Evolutionary conservation across 108 stramenopile species (phyloP), one percentile per base, ranked within the genome.

Genomic region (Heterococcus sp.): DNA sequence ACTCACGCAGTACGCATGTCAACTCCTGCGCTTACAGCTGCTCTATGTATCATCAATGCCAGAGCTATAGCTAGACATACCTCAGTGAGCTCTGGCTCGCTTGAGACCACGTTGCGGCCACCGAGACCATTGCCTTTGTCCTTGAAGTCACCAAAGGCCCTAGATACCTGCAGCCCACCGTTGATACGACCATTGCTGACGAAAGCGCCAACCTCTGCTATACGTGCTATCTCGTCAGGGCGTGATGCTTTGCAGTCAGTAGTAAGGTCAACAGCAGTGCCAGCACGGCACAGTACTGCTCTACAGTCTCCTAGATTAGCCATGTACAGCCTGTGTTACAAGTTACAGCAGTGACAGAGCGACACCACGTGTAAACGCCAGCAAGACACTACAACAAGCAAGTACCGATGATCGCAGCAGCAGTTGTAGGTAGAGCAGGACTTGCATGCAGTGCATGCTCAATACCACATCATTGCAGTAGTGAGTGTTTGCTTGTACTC

Each of bases 241-340:
- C 58, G 38, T 27, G 70, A 66, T 8, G 89, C 77, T 34, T 88
- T 88, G 46, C 88, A 88, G 70, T 89, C 89, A 2, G 27, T 30
- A 14, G 84, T 85, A 11, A 90, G 86, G 34, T 86, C 87, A 21
- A 87, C 65, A 5, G 89, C 89, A 5, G 27, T 0, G 14, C 84
- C 82, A 11, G 75, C 79, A 0, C 84, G 76, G 38, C 83, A 73
- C 69, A 85, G 28, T 34, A 85, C 84, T 32, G 71, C 78, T 0
- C 84, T 68, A 73, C 78, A 83, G 76, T 85, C 84, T 8, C 84
- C 84, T 31, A 80, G 82, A 68, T 85, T 85, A 0, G 82, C 83
- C 32, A 37, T 70, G 75, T 75, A 4, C 2, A 84, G 35, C 69
- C 65, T 28, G 46, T 58, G 46, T 8, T 58, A 58, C 14, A 8